These are phyloP conservation scores for Haplosporangium gracile DNA, from an alignment of 192 early-diverging fungal genomes.

Conservation along the genomic window DNA sequence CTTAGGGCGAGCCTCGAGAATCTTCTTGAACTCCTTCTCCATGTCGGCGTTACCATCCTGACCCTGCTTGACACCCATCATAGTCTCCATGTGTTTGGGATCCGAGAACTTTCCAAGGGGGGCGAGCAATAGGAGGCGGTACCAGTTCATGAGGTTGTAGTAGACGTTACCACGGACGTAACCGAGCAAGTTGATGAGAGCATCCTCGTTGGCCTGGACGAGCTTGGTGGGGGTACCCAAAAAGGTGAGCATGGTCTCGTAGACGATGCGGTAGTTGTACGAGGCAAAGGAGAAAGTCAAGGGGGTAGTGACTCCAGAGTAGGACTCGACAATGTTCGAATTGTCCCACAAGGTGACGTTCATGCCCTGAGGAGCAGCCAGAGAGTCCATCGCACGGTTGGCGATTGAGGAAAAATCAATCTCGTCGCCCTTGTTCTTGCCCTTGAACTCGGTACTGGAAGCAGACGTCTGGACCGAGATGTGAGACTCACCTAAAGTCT, in stretches of 20 bases:
- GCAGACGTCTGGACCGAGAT: conserved; percentile 8
- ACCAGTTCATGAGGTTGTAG: conserved; percentile 59
- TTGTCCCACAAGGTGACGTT: conserved; percentile 53
- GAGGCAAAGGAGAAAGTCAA: conserved; percentile 53
- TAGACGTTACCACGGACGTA: conserved; percentile 54
- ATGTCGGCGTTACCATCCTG: conserved; percentile 53
- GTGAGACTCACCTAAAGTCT: conserved; percentile 10
- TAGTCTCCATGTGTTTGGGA: conserved; percentile 55
- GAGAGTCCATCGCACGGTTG: conserved; percentile 37
- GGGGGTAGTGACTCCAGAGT: conserved; percentile 51
- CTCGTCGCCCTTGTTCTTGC: conserved; percentile 25
- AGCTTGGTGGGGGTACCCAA: conserved; percentile 43
- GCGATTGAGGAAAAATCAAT: conserved; percentile 41
- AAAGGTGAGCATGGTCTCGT: conserved; percentile 51
- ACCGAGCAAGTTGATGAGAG: conserved; percentile 43
- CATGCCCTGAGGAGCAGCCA: conserved; percentile 51
- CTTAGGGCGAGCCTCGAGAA: conserved; percentile 32
- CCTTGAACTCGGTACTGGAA: conserved; percentile 14
- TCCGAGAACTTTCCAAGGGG: conserved; percentile 55
- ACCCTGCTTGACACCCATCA: conserved; percentile 58
- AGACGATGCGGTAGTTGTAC: conserved; percentile 54
- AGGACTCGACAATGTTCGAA: conserved; percentile 56
- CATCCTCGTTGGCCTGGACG: conserved; percentile 43
- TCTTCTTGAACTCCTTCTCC: conserved; percentile 55
- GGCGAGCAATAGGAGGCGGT: conserved; percentile 40